Conservation (phyloP, 1,284 basidiomycete species). For the Ceratobasidium sp. region DNA sequence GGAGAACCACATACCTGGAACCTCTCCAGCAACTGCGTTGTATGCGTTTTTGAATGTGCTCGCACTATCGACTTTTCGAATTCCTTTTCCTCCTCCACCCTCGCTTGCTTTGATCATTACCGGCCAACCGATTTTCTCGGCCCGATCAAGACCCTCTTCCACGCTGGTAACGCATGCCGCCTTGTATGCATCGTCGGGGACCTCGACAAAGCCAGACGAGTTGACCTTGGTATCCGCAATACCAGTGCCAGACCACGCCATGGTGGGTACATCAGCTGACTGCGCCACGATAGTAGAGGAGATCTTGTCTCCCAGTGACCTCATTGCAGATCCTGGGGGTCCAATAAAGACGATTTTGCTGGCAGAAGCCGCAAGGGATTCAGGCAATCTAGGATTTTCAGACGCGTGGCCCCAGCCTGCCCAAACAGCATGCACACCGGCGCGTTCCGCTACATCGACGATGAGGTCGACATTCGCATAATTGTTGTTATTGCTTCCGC, state of each 20-base stretch:
- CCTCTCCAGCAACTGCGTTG: slow-evolving; percentile 93
- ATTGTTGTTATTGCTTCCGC: slow-evolving; percentile 99
- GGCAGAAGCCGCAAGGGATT: slow-evolving; percentile 88
- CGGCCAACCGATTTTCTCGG: slow-evolving; percentile 92
- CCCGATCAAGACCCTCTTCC: slow-evolving; percentile 84
- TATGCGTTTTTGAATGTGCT: slow-evolving; percentile 94
- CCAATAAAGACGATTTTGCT: slow-evolving; percentile 99
- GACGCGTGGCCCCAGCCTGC: slow-evolving; percentile 99
- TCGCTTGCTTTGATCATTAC: slow-evolving; percentile 99
- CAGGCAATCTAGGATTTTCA: slow-evolving; percentile 98
- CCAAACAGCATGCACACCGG: slow-evolving; percentile 99
- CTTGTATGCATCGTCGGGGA: slow-evolving; percentile 89
- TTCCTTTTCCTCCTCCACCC: slow-evolving; percentile 99
- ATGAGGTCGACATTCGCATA: slow-evolving; percentile 99
- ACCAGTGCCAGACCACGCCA: slow-evolving; percentile 98
- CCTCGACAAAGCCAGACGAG: slow-evolving; percentile 89
- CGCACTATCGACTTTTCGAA: slow-evolving; percentile 85
- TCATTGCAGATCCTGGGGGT: slow-evolving; percentile 98
- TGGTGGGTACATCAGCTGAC: slow-evolving; percentile 95
- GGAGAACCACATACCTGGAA: slow-evolving; percentile 74
- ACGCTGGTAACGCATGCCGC: slow-evolving; percentile 90
- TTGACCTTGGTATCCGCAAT: slow-evolving; percentile 90
- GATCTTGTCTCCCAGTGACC: slow-evolving; percentile 99
- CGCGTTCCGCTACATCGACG: slow-evolving; percentile 96
- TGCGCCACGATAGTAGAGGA: slow-evolving; percentile 99